Evolutionary conservation across 306 rosid genomes (phyloP), one percentile per base, ranked within the genome.

Genomic region (Medicago truncatula): DNA sequence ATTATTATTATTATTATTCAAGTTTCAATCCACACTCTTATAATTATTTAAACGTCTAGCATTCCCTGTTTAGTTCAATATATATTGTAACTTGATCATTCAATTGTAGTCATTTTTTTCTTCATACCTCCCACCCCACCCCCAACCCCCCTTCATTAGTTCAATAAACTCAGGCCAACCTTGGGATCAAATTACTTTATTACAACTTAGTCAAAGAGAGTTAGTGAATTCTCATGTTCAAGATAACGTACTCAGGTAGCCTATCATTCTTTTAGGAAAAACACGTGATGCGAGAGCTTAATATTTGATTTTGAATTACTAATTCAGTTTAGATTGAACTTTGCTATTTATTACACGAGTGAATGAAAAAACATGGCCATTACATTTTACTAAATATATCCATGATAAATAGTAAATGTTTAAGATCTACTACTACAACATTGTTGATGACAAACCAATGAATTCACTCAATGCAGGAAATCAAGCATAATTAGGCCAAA

Each of bases 401-500:
- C 77, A 68, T 43, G 74, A 77, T 64, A 72, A 28, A 9, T 54
- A 40, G 14, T n/a, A 38, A 20, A 25, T 64, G 21, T 36, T 43
- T 57, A 40, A 70, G 28, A 36, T 41, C 36, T 34, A 53, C 72
- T 14, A 25, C 71, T 72, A 38, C 1, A 67, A 54, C 65, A 76
- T 71, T 23, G 43, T 53, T 36, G 39, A 69, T 49, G 75, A 82
- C 60, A 52, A 52, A 69, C 9, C 43, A 43, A 76, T 23, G 76
- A 77, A 69, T 52, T 59, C 75, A 49, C 64, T 50, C 38, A 66
- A 53, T 62, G 52, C 53, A 71, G 68, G 25, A 70, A 50, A 49
- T 78, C 31, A 16, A 17, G 44, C 18, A 52, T 72, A 62, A 59
- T 43, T 36, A 71, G 31, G 83, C 56, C 86, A 71, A 84, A 94